phyloP scores from a whole-genome alignment of 306 rosid species.

The Ammopiptanthus mongolicus region DNA sequence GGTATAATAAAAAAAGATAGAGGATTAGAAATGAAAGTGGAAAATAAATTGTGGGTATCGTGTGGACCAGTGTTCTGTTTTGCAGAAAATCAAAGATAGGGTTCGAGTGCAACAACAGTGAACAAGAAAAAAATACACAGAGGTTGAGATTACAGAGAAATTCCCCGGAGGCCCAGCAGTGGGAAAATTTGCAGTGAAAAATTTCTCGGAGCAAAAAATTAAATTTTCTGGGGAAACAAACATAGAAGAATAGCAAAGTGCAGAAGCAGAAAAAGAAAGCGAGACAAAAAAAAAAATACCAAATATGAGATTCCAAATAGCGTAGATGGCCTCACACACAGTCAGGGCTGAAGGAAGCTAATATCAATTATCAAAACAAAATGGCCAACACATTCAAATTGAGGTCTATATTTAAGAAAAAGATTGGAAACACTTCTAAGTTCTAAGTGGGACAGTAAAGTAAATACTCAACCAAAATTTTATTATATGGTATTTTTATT shows the following conservation, averaged over 20 bases:
- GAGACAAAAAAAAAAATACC: not conserved
- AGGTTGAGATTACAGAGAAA: not conserved
- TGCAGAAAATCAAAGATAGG: not conserved
- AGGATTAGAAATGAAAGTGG: conserved; percentile 6
- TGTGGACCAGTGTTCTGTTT: not conserved
- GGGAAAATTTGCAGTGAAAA: not conserved
- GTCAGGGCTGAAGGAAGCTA: not conserved
- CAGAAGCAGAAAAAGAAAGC: not conserved
- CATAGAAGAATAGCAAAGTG: conserved; percentile 6
- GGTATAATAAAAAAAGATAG: not conserved
- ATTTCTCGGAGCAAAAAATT: not conserved
- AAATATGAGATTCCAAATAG: not conserved
- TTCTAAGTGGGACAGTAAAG: too few species aligned
- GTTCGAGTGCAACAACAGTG: not conserved
- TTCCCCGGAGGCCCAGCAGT: not conserved
- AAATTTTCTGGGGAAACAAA: conserved; percentile 5
- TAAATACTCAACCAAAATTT: too few species aligned
- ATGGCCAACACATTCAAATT: not conserved
- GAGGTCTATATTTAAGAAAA: not conserved
- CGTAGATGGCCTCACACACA: conserved; percentile 16
- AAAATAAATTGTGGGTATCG: not conserved
- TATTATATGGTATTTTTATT: too few species aligned
- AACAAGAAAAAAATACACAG: not conserved
- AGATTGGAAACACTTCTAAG: too few species aligned
- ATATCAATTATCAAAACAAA: not conserved